Base-by-base conservation (phyloP, 306 rosid species). In the Sophora flavescens region DNA sequence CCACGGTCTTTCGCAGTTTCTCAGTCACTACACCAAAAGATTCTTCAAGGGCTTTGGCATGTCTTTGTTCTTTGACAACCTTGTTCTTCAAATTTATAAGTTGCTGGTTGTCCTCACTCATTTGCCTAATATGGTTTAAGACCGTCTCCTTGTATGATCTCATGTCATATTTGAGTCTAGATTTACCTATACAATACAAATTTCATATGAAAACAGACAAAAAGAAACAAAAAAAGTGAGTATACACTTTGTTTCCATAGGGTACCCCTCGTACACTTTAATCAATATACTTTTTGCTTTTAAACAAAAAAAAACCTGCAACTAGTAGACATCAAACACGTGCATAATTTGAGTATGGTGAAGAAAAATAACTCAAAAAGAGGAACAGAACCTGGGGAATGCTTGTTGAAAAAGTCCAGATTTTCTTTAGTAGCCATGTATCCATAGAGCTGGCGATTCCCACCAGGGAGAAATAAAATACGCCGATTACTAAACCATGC, bases 51-150 rank as follows among this genome's bases (percentile, higher is more conserved):
- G 86, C 80, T 68, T 84, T 89, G 0, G 83, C 48, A 12, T 83
- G 77, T 16, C 11, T 84, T 28, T 76, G 16, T 50, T 69, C 89
- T 74, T 68, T 86, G 30, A 38, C 89, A 68, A 70, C 80, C 80
- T 63, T 85, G 86, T 85, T 35, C 86, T 87, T 89, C 14, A 84
- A 75, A 79, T 78, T 86, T 36, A 61, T 18, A 66, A 89, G 90
- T 18, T 78, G 86, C 72, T 89, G 90, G 77, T 89, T 89, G 78
- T 93, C 97, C 83, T 91, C 98, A 28, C 81, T 91, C 98, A 93
- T 93, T 79, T 93, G 91, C 68, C 87, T 75, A 30, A 91, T 84
- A 75, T 88, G 92, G 57, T 80, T 72, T 9, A 91, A 91, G 16
- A 93, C 98, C 92, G 83, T 88, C 80, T 93, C 97, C 56, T 87